Evolutionary conservation across 2,329 filamentous ascomycete species (phyloP).

Genomic region (Lachnellula subtilissima): DNA sequence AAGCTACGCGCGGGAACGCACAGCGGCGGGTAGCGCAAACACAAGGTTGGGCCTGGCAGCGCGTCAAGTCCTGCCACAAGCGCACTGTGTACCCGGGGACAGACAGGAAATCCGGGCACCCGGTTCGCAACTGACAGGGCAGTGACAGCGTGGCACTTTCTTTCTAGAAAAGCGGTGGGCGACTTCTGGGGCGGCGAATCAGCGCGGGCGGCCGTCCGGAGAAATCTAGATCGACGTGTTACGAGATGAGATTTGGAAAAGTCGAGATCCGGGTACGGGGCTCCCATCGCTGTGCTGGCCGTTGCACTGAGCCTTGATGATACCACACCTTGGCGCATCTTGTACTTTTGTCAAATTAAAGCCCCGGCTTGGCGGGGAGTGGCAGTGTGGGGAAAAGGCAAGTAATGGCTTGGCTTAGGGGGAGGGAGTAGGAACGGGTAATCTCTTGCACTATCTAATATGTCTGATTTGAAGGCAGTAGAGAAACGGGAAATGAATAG

Average conservation of each 20-base stretch:
- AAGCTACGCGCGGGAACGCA: neutral
- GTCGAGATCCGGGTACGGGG: neutral
- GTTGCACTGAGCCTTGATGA: neutral
- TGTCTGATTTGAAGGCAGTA: constrained; percentile 12
- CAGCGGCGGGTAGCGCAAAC: neutral
- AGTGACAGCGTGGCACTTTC: neutral
- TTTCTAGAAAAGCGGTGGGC: neutral
- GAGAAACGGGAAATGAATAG: constrained; percentile 12
- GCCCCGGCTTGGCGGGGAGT: neutral
- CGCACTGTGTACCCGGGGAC: neutral
- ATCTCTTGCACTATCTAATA: constrained; percentile 20
- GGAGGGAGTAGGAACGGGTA: constrained; percentile 2
- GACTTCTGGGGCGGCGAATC: neutral
- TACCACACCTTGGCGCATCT: neutral
- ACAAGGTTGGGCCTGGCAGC: neutral
- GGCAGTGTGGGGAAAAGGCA: neutral
- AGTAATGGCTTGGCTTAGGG: neutral
- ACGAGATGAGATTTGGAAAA: neutral
- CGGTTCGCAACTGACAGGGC: neutral
- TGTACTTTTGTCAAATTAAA: neutral
- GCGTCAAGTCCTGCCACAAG: neutral
- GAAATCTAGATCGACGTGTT: neutral
- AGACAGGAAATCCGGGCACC: neutral
- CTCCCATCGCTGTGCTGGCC: neutral
- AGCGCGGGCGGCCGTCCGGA: neutral